Percentiles rank a stretch among this genome's conserved stretches.
Evolutionary conservation across 2,329 filamentous ascomycete genomes (phyloP).

Genomic region (Aulographum hederae): DNA sequence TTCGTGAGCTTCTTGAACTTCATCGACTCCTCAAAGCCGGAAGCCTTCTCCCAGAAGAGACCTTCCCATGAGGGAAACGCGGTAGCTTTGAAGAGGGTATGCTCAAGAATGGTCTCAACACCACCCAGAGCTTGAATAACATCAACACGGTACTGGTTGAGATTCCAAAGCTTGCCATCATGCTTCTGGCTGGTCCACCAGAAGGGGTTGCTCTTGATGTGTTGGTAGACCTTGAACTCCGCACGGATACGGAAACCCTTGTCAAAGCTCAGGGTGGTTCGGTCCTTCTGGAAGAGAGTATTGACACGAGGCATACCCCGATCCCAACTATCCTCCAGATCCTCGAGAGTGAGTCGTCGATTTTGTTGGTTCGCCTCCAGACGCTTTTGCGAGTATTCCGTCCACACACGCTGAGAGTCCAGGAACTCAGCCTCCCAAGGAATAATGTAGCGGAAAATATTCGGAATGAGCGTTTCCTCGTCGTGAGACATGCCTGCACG

Average conservation of each 20-base stretch:
- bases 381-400: conserved; percentile 95
- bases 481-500: conserved; percentile 96
- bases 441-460: conserved; percentile 98
- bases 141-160: conserved; percentile 90
- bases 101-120: conserved; percentile 95
- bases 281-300: conserved; percentile 95
- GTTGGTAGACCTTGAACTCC: conserved; percentile 95
- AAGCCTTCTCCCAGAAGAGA: conserved; percentile 68
- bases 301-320: conserved; percentile 95
- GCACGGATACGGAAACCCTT: conserved; percentile 92
- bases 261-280: conserved; percentile 92
- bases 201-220: conserved; percentile 99
- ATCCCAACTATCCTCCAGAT: conserved; percentile 97
- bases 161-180: conserved; percentile 92
- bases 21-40: conserved; percentile 40
- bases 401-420: conserved; percentile 97
- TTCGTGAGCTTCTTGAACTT: conserved; percentile 99
- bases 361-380: conserved; percentile 96
- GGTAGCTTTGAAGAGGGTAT: conserved; percentile 91
- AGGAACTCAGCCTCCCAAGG: conserved; percentile 99
- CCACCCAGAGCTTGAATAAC: conserved; percentile 90
- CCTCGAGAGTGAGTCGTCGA: conserved; percentile 79
- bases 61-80: conserved; percentile 96
- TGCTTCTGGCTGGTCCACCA: conserved; percentile 98
- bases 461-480: conserved; percentile 92